Base-by-base conservation (phyloP, 768 basidiomycete genomes). In the Leccinellum luteum region DNA sequence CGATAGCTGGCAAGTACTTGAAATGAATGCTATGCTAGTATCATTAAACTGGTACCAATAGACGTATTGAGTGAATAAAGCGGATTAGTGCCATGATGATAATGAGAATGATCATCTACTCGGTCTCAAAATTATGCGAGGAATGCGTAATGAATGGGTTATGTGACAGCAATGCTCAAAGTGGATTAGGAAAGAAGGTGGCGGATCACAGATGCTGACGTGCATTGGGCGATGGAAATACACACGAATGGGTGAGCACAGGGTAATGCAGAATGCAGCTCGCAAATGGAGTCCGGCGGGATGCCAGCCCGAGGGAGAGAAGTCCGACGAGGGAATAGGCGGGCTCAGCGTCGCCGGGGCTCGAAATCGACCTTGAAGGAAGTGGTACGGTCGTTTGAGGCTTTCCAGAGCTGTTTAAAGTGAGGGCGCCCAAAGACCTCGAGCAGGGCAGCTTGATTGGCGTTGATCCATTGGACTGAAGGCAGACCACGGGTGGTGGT, bases 401-500 rank as follows among this genome's bases (percentile, higher is more conserved):
- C 89, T 66, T 81, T 82, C 67, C 85, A 85, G 49, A 92, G 76
- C 57, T 87, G 83, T 65, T 80, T 84, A 75, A 82, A 91, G 68
- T 90, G 90, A 44, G 84, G 63, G 47, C 74, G 73, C n/a, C 89
- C 90, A 66, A 93, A 90, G 57, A 92, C 81, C 52, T 90, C 86
- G 54, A 81, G 76, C 43, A 93, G 82, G 48, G 81, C 76, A 5
- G 76, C 70, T 70, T 91, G 84, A 68, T 93, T 84, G 35, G 81
- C 80, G 59, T 79, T 81, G 56, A 93, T 78, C 90, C 90, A 93
- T 38, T 87, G 80, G n/a, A 80, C 78, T 12, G 89, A 83, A 19
- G 91, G 90, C 15, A 92, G 73, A 19, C 85, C 90, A 60, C 90
- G 88, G 56, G 83, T 87, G 49, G 90, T 93, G 61, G 84, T 83